A percentile compares a stretch with the other conserved stretches of the same genome.
Conservation (phyloP, 257 asterid species). For the Mentha longifolia region DNA sequence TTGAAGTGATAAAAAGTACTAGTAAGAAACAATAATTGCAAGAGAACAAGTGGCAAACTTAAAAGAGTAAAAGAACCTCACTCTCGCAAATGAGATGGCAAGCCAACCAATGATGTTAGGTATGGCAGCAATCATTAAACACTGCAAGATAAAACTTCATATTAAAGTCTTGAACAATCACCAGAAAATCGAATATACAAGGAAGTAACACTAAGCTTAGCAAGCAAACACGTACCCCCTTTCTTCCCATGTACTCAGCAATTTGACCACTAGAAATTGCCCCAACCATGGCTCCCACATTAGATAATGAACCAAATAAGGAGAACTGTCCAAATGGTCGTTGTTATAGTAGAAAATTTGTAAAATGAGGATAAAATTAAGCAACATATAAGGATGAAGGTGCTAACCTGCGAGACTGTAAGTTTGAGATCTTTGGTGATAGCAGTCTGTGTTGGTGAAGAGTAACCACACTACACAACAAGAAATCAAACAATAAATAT, state of each 20-base stretch:
- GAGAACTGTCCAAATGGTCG: conserved; percentile 63
- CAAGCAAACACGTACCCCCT: conserved; percentile 41
- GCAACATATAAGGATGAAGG: neutral
- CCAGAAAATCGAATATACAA: neutral
- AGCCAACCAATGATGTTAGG: conserved; percentile 99
- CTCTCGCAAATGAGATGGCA: conserved; percentile 78
- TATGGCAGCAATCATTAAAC: conserved; percentile 83
- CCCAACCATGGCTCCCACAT: conserved; percentile 98
- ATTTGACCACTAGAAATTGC: conserved; percentile 97
- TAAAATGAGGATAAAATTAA: neutral
- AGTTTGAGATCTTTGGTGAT: conserved; percentile 67
- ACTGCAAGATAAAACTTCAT: conserved; percentile 50
- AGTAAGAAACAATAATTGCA: conserved; percentile 2
- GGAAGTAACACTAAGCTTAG: conserved; percentile 3
- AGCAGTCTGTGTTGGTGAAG: conserved; percentile 78
- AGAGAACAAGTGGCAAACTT: neutral
- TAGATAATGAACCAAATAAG: conserved; percentile 77
- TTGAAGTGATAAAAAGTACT: neutral
- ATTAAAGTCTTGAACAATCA: conserved; percentile 10
- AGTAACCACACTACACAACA: conserved; percentile 69
- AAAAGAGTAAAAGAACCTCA: conserved; percentile 45
- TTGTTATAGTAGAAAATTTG: conserved; percentile 24
- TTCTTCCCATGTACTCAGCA: conserved; percentile 88
- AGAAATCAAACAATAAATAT: conserved; percentile 34
- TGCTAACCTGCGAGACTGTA: conserved; percentile 70